Percentiles rank a stretch among this genome's conserved stretches.
Evolutionary conservation across 129 eudicot genomes (phyloP).

Genomic region (Pittosporum tobira): DNA sequence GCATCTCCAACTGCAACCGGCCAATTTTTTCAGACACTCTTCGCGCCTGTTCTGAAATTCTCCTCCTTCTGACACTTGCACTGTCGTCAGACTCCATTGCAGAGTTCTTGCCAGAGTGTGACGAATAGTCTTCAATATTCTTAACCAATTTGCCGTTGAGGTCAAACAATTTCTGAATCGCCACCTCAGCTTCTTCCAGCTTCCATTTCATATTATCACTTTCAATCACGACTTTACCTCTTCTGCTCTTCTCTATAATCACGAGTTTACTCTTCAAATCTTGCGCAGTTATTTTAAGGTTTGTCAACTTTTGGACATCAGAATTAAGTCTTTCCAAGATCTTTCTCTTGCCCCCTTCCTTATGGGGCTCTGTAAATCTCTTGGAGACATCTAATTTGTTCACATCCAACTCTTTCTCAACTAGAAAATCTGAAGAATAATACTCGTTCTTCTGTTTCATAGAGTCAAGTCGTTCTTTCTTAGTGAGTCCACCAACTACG

Average conservation of each 20-base stretch:
- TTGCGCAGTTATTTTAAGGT: constrained; percentile 83
- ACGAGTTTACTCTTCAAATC: constrained; percentile 69
- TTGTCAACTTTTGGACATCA: constrained; percentile 64
- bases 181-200: constrained; percentile 66
- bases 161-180: constrained; percentile 59
- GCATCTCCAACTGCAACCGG: constrained; percentile 78
- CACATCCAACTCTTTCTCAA: constrained; percentile 43
- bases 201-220: constrained; percentile 55
- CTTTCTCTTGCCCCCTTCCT: constrained; percentile 52
- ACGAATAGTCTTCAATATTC: constrained; percentile 33
- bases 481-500: constrained; percentile 23
- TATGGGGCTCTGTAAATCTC: constrained; percentile 36
- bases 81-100: constrained; percentile 36
- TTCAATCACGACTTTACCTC: constrained; percentile 45
- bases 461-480: constrained; percentile 16
- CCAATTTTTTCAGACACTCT: constrained; percentile 76
- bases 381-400: constrained; percentile 59
- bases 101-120: constrained; percentile 11
- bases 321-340: constrained; percentile 71
- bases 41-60: constrained; percentile 61
- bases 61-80: constrained; percentile 43
- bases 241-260: constrained; percentile 36
- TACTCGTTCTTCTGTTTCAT: constrained; percentile 21
- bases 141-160: constrained; percentile 60
- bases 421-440: constrained; percentile 25